These are phyloP conservation scores for Lophiostoma macrostomum DNA, from an alignment of 495 filamentous ascomycete genomes.

Conservation along the genomic window DNA sequence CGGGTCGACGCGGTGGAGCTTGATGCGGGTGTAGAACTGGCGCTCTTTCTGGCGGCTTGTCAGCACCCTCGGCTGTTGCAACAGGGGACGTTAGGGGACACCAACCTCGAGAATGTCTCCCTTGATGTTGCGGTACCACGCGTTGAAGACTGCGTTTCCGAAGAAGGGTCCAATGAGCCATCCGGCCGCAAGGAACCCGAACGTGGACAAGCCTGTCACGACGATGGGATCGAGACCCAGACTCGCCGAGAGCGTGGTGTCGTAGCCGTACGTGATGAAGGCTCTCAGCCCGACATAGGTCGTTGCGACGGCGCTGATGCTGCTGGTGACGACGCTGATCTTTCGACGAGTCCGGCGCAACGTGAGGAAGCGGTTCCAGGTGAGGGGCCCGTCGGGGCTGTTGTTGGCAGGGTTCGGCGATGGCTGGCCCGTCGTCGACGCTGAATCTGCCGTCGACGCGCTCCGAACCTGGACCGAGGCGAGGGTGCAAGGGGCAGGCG, in stretches of 20 bases:
- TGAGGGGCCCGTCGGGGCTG: slow-evolving; percentile 46
- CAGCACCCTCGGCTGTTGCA: slow-evolving; percentile 1
- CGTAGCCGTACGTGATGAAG: slow-evolving; percentile 63
- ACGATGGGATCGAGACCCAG: slow-evolving; percentile 83
- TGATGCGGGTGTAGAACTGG: slow-evolving; percentile 84
- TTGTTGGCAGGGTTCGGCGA: neutral
- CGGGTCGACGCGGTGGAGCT: slow-evolving; percentile 86
- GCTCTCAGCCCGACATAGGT: slow-evolving; percentile 61
- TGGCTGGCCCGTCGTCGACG: neutral
- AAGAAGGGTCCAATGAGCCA: slow-evolving; percentile 84
- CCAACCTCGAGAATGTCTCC: slow-evolving; percentile 64
- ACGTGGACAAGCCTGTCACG: slow-evolving; percentile 70
- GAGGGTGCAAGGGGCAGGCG: neutral
- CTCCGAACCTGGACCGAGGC: slow-evolving; percentile 45
- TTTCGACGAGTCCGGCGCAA: slow-evolving; percentile 80
- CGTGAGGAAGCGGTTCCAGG: slow-evolving; percentile 92
- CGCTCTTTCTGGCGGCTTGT: slow-evolving; percentile 73
- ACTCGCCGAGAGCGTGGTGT: slow-evolving; percentile 62
- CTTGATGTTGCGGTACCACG: slow-evolving; percentile 62
- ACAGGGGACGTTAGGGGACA: slow-evolving; percentile 13
- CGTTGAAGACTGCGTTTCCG: slow-evolving; percentile 71
- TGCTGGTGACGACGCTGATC: slow-evolving; percentile 72
- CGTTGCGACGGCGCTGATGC: slow-evolving; percentile 58
- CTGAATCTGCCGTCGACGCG: slow-evolving; percentile 6
- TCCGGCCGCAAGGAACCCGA: slow-evolving; percentile 68